Percentiles rank a stretch among this genome's conserved stretches.
Conservation (phyloP, 305 asterid genomes). For the Fraxinus nigra region DNA sequence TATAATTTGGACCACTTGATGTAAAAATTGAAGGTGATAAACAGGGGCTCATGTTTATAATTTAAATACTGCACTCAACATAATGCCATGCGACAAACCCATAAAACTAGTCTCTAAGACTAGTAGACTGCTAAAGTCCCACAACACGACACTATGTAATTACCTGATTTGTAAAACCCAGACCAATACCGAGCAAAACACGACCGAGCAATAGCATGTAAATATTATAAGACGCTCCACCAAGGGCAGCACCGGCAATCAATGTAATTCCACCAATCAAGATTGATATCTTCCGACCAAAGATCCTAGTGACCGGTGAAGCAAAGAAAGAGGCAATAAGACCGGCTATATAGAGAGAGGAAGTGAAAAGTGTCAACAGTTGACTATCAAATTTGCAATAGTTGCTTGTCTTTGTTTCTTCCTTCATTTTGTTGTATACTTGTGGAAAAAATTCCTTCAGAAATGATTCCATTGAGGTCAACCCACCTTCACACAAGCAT, state of each 20-base stretch:
- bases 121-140: not conserved
- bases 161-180: not conserved
- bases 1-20: not conserved
- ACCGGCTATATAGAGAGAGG: not conserved
- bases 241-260: not conserved
- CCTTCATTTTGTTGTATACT: not conserved
- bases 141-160: not conserved
- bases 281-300: not conserved
- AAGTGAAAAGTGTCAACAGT: not conserved
- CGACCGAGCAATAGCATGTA: not conserved
- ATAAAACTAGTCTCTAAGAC: not conserved
- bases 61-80: no score
- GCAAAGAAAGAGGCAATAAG: not conserved
- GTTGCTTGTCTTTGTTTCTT: not conserved
- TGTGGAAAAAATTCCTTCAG: not conserved
- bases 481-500: not conserved
- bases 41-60: not conserved
- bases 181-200: not conserved
- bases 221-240: not conserved
- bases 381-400: not conserved
- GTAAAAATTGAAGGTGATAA: not conserved
- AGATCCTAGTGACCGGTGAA: not conserved
- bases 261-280: not conserved
- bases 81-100: no score
- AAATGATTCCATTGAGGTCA: not conserved